Base-by-base conservation (phyloP, 2,329 filamentous ascomycete genomes). In the Fusarium sp. region DNA sequence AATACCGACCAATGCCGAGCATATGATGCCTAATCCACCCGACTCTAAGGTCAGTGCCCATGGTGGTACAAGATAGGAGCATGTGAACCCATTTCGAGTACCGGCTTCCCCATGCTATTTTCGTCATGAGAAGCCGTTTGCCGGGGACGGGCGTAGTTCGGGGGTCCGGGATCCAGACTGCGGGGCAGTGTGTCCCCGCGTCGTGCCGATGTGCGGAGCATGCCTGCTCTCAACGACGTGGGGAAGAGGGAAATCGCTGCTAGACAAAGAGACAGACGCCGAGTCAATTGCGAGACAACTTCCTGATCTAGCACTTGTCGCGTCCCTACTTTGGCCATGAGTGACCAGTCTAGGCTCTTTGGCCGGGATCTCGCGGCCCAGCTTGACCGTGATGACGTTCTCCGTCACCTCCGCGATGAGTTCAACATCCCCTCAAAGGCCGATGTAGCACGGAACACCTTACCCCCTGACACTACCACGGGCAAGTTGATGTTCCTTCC, bases 361-460 rank as follows among this genome's bases (percentile, higher is more conserved):
- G 68, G 70, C 10, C 67, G 65, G 30, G 75, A 73, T 35, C 65
- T 69, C 4, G 77, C 77, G 38, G 35, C 57, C 15, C 60, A 73
- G 60, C 83, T 92, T 14, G 91, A 93, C 80, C 81, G 82, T 0
- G 81, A 87, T 68, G 91, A 93, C 76, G 82, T 86, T 14, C 81
- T 93, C 35, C 82, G 82, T 12, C 82, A 84, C 50, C 87, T 92
- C 63, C 88, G 93, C 45, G 81, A 88, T 9, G 88, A 95, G 76
- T 97, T 95, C 80, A 87, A 92, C 58, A 92, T 96, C 64, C 94
- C 94, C 2, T 92, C 78, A 66, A 79, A 75, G 66, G 73, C 74
- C 32, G 79, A 80, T 67, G 77, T 80, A 58, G 66, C 68, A 56
- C 79, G 79, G 70, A 80, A 77, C 60, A 74, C 77, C 32, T 76